Evolutionary conservation across 306 rosid species (phyloP), one percentile per base, ranked within the genome.

Genomic region (Begonia fuchsioides): DNA sequence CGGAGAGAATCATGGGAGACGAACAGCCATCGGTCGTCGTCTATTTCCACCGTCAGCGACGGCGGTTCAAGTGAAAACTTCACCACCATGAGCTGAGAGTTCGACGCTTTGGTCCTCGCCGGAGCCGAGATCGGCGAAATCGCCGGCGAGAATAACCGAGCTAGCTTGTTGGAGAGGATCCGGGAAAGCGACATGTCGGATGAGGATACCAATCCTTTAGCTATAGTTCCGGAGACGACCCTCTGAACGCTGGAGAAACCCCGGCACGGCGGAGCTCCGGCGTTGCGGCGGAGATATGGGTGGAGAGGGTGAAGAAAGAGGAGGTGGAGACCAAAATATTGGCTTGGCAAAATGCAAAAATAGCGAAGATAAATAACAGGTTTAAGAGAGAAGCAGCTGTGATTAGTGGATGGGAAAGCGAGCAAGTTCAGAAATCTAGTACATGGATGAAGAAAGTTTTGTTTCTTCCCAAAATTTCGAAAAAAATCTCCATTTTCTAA

Each of bases 301-400:
- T 92, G 57, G 67, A 82, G 49, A 73, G 65, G 46, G 93, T 92
- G 70, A 92, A 92, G 93, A 77, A 85, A 60, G 98, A 92, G 51
- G 98, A 92, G 68, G 93, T 92, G 68, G 98, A 92, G 51, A 49
- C 96, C 2, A 92, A 92, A 86, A 85, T 85, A 50, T 69, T 70
- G 5, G 98, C 98, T 0, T 92, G 98, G 98, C 98, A 82, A 65
- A 85, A 85, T 53, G 87, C 92, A n/a, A 85, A 85, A 60, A 48
- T 79, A 40, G 77, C 96, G 1, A 92, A 85, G 70, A 58, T 92
- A 13, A 92, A 92, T 20, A 92, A 92, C 52, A 69, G 98, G 70
- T 79, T 79, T 57, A 92, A 92, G 78, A 79, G 96, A 48, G 96
- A 92, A 38, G 96, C 82, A 15, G 96, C 94, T n/a, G 65, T 85